Base-by-base conservation (phyloP, 352 stramenopile species). In the Globisporangium viniferum region DNA sequence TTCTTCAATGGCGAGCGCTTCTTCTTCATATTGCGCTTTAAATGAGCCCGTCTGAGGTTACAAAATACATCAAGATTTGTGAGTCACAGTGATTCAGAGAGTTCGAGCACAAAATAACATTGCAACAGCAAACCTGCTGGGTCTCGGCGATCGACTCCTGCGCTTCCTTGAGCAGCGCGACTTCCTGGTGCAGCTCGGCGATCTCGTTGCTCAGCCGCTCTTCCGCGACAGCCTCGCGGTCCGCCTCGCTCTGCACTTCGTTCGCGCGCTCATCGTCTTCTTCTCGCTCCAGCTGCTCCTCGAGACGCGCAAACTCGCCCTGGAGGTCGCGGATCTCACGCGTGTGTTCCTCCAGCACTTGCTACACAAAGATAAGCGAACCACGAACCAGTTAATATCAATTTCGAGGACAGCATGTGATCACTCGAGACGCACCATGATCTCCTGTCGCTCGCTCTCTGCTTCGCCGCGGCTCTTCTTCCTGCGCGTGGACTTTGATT, bases 1-100 rank as follows among this genome's bases (percentile, higher is more conserved):
- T 35, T 90, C 82, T 35, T 87, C 67, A n/a, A 89, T 44, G 64
- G 86, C 81, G 18, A 79, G 62, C 24, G 79, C 77, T 41, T 92
- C 84, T 48, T 87, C 75, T 35, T 88, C 79, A 55, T 91, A 92
- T 59, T 92, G 84, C 41, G 66, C 61, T 68, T 89, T 92, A 49
- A 89, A 65, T 15, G 84, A 91, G 66, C 76, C 79, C 66, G 70
- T 76, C 74, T 89, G 31, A 20, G 62, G 0, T 48, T 20, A 31
- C 31, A 61, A 14, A 35, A 0, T 53, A 29, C 14, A 77, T 56
- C 8, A 67, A 41, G 27, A 69, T 58, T 31, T 49, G 12, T 36
- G 58, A 22, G 55, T 39, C 12, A 58, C 24, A 20, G 49, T 44
- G 6, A 22, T 8, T 58, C 49, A 67, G 15, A 39, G 5, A 12